phyloP scores from a whole-genome alignment of 495 filamentous ascomycete species.

The Aspergillus bertholletiae region DNA sequence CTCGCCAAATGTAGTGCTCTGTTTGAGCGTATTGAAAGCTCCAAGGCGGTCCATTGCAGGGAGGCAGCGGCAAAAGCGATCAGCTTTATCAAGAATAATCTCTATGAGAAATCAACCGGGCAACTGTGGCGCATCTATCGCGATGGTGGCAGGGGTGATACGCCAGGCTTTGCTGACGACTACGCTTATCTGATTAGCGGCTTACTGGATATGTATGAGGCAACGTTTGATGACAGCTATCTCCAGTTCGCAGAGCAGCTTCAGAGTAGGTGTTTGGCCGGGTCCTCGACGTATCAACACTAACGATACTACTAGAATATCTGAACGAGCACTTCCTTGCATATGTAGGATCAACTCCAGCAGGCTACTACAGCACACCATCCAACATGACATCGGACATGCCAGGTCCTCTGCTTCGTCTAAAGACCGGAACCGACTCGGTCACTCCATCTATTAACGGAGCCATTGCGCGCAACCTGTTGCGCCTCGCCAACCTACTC shows the following conservation, averaged over 20 bases:
- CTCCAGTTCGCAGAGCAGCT: constrained; percentile 80
- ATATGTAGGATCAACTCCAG: constrained; percentile 33
- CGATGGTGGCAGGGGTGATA: constrained; percentile 63
- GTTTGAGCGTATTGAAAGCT: constrained; percentile 56
- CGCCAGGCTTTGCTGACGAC: constrained; percentile 85
- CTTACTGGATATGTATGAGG: constrained; percentile 82
- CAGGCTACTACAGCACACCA: constrained; percentile 87
- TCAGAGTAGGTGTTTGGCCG: constrained; percentile 54
- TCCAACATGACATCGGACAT: constrained; percentile 59
- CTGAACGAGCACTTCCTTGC: constrained; percentile 72
- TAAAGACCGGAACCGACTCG: constrained; percentile 92
- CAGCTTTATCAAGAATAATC: constrained; percentile 70
- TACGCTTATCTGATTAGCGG: constrained; percentile 89
- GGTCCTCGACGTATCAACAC: constrained; percentile 3
- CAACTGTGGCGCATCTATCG: constrained; percentile 74
- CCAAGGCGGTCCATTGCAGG: constrained; percentile 55
- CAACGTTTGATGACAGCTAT: constrained; percentile 76
- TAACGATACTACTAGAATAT: constrained; percentile 44
- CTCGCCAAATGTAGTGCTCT: constrained; percentile 71
- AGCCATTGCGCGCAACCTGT: constrained; percentile 76
- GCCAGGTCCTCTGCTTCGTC: constrained; percentile 73
- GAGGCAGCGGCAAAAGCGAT: constrained; percentile 66
- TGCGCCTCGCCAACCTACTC: constrained; percentile 70
- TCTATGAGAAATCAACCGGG: constrained; percentile 63
- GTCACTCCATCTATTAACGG: constrained; percentile 88